These are phyloP conservation scores for Takakia lepidozioides DNA, from an alignment of 225 moss, liverwort and hornwort genomes.

Conservation along the genomic window DNA sequence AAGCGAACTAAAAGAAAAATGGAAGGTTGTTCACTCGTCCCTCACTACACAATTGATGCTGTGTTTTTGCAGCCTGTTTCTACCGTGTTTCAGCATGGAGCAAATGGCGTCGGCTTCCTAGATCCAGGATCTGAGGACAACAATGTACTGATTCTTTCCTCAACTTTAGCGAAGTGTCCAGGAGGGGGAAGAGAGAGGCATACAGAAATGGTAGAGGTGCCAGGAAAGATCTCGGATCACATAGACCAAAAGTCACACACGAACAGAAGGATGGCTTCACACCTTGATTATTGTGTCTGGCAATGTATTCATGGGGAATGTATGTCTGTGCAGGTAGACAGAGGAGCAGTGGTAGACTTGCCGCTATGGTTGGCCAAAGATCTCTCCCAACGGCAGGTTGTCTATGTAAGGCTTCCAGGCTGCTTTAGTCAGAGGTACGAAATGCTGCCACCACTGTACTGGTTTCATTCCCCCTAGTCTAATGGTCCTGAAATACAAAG, in stretches of 20 bases:
- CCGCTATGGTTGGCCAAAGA: slow-evolving; percentile 90
- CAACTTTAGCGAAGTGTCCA: too few species aligned
- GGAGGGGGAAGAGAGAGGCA: too few species aligned
- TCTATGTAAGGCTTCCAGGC: slow-evolving; percentile 59
- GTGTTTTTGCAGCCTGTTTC: slow-evolving; percentile 64
- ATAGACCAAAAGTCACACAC: too few species aligned
- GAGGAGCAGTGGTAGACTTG: slow-evolving; percentile 67
- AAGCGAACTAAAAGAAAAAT: too few species aligned
- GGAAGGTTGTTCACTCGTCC: neutral
- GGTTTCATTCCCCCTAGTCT: too few species aligned
- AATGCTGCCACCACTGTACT: slow-evolving; percentile 5
- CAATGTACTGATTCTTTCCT: slow-evolving; percentile 28
- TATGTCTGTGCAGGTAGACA: slow-evolving; percentile 45
- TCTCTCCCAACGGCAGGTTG: slow-evolving; percentile 50
- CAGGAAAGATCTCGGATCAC: neutral
- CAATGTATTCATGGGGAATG: neutral
- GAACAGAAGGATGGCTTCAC: too few species aligned
- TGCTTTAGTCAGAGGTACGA: slow-evolving; percentile 60
- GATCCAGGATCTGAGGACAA: slow-evolving; percentile 94
- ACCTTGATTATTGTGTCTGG: neutral
- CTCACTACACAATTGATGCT: too few species aligned
- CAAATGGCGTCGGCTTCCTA: slow-evolving; percentile 77
- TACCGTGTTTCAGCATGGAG: slow-evolving; percentile 49
- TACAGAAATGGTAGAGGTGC: too few species aligned
- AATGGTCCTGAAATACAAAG: too few species aligned